Evolutionary conservation across 2,329 filamentous ascomycete genomes (phyloP), one percentile per base, ranked within the genome.

Genomic region (Trichoderma cornu-damae): DNA sequence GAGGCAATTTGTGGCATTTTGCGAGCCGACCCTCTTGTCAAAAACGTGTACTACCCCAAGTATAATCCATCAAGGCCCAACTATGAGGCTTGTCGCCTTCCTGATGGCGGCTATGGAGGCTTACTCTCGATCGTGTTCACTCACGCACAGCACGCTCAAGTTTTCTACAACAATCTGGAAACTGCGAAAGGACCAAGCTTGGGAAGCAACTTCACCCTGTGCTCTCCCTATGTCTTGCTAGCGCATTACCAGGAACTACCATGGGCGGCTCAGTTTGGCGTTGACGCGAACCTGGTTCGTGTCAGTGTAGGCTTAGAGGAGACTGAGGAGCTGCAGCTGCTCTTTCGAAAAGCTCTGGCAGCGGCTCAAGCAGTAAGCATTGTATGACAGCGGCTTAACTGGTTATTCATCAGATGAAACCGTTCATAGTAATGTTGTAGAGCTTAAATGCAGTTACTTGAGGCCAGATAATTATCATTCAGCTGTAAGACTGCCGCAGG

Each of bases 131-230:
- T 92, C 35, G 90, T 87, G 0, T 96, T 97, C 67, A 76, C 89
- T 64, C 78, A 78, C 1, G 83, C 80, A 57, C 77, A 79, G 28
- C 85, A 92, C 61, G 89, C 93, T 0, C 77, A 90, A 54, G 81
- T 83, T 1, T 96, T 97, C 70, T 96, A 88, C 72, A 91, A 99
- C 72, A 80, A 82, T 11, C 75, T 99, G 14, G 85, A 95, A 61
- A 94, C 91, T 1, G 86, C 90, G 37, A 99, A 99, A 72, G 94
- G 94, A 0, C 94, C 94, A 0, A 96, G 91, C 72, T 77, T 99
- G 49, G 94, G 94, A 2, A 97, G 94, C 0, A 99, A 99, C 72
- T 99, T 99, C 70, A 97, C 94, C 0, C 77, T 99, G 35, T 87
- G 87, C 58, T 96, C 87, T 48, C 94, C 94, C 0, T 99, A 96